phyloP scores from a whole-genome alignment of 2,329 filamentous ascomycete species.

The Ceratocystis papillata region DNA sequence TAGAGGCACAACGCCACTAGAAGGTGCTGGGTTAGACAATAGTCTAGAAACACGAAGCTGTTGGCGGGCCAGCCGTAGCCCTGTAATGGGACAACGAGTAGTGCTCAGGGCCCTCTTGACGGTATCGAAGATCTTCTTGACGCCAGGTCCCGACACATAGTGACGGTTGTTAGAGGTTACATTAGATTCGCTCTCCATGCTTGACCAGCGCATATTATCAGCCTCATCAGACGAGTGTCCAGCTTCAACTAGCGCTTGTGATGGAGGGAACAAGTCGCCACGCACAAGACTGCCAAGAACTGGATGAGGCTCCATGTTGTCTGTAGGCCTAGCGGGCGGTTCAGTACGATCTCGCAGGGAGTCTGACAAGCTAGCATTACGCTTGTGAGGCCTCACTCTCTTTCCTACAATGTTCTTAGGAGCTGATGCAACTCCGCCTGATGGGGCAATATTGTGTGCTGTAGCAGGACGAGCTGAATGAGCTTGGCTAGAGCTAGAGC shows the following conservation, averaged over 20 bases:
- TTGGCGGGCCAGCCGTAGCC: conserved; percentile 28
- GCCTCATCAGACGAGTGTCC: conserved; percentile 42
- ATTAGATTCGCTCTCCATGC: neutral
- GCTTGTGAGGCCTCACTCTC: conserved; percentile 59
- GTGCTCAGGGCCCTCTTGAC: conserved; percentile 71
- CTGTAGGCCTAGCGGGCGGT: conserved; percentile 42
- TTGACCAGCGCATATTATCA: conserved; percentile 27
- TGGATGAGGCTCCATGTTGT: conserved; percentile 51
- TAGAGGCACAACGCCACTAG: conserved; percentile 51
- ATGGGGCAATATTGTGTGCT: conserved; percentile 29
- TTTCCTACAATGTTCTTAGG: conserved; percentile 50
- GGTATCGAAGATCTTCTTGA: conserved; percentile 77
- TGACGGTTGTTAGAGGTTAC: neutral
- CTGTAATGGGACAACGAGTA: conserved; percentile 31
- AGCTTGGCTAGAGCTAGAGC: conserved; percentile 18
- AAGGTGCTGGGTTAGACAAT: conserved; percentile 48
- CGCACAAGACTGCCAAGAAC: conserved; percentile 77
- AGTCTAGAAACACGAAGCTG: conserved; percentile 41
- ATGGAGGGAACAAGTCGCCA: conserved; percentile 72
- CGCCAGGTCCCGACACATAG: conserved; percentile 43
- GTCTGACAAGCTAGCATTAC: conserved; percentile 79
- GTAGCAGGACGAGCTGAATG: conserved; percentile 39
- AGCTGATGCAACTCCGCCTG: conserved; percentile 46
- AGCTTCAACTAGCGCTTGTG: conserved; percentile 66
- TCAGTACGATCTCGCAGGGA: conserved; percentile 59